phyloP scores from a whole-genome alignment of 208 protist species.

The Trypanosoma platydactyli region DNA sequence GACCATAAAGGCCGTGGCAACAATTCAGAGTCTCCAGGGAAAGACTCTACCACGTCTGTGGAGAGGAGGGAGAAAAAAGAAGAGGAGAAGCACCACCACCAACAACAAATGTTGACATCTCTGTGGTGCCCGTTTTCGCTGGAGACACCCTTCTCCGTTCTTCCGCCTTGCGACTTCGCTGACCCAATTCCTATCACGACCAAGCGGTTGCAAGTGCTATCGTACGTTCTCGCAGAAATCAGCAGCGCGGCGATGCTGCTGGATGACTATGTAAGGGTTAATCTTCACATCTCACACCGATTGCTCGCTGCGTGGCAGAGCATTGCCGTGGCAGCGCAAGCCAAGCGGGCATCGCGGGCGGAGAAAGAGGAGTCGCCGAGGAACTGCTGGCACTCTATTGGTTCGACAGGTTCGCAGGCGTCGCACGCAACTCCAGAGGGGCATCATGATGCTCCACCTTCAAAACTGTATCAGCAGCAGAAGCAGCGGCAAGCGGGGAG shows the following conservation, averaged over 20 bases:
- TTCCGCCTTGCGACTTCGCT: constrained; percentile 1
- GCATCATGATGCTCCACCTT: not conserved
- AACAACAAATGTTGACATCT: constrained; percentile 1
- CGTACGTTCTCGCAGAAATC: constrained; percentile 67
- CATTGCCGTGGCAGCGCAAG: constrained; percentile 41
- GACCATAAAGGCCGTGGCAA: too few species aligned
- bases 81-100: not conserved
- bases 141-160: not conserved
- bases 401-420: not conserved
- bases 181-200: constrained; percentile 31
- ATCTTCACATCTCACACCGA: constrained; percentile 47
- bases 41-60: not conserved
- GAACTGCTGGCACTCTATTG: not conserved
- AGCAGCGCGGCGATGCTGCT: constrained; percentile 66
- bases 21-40: too few species aligned
- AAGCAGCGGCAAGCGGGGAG: not conserved
- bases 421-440: not conserved
- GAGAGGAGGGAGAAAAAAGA: too few species aligned
- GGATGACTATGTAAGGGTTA: constrained; percentile 59
- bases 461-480: not conserved
- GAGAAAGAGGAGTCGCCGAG: not conserved
- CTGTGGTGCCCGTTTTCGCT: not conserved
- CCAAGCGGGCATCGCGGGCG: constrained; percentile 1
- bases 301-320: constrained; percentile 65
- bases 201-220: constrained; percentile 53